phyloP scores from a whole-genome alignment of 78 protist species.

The Dictyostelium brefeldianum region DNA sequence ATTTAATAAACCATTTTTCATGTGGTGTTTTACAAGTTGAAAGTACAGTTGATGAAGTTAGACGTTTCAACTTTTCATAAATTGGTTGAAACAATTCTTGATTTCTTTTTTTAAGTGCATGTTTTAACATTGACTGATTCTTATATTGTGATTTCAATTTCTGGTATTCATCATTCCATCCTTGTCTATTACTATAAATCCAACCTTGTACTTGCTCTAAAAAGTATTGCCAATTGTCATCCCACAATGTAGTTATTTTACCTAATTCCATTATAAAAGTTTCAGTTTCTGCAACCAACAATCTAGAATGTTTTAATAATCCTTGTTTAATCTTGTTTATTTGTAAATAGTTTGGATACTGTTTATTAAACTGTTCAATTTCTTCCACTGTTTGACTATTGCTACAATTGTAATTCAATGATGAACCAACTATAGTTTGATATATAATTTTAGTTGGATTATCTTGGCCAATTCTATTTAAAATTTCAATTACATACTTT shows the following conservation, averaged over 20 bases:
- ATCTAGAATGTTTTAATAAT: neutral
- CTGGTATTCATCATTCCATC: conserved; percentile 50
- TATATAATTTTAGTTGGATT: conserved; percentile 70
- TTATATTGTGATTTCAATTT: neutral
- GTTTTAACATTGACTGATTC: neutral
- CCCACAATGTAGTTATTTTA: conserved; percentile 83
- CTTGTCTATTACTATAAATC: neutral
- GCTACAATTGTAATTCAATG: conserved; percentile 16
- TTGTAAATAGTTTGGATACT: conserved; percentile 38
- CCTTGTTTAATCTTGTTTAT: neutral
- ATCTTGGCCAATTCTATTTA: conserved; percentile 51
- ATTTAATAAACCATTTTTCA: conserved; percentile 65
- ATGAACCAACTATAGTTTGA: conserved; percentile 45
- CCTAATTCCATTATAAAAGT: conserved; percentile 43
- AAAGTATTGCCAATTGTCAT: conserved; percentile 78
- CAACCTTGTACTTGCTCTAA: conserved; percentile 51
- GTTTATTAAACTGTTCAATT: neutral
- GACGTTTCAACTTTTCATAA: neutral
- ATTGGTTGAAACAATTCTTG: conserved; percentile 17
- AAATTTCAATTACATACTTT: conserved; percentile 25
- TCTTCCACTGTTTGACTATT: neutral
- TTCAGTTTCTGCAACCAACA: conserved; percentile 59
- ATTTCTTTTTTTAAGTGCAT: conserved; percentile 3
- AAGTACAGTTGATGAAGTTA: conserved; percentile 27
- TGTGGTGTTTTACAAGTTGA: conserved; percentile 40